Evolutionary conservation across 345 rosid genomes (phyloP).

Genomic region (Eucalyptus pauciflora): DNA sequence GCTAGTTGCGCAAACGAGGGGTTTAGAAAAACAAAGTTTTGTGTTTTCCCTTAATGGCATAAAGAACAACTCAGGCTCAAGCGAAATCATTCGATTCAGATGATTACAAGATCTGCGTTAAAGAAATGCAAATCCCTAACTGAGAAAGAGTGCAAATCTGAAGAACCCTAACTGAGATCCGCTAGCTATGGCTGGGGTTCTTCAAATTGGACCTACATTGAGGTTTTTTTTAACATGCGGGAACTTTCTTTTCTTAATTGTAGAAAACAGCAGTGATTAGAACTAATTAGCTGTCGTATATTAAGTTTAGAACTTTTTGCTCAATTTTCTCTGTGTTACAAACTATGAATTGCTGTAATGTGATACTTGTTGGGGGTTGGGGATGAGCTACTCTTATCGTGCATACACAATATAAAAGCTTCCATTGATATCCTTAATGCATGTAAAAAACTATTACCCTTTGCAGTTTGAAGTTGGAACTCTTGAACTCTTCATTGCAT

Average conservation of each 20-base stretch:
- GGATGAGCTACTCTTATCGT: not conserved
- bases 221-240: not conserved
- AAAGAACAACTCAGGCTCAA: not conserved
- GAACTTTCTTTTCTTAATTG: not conserved
- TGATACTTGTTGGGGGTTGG: not conserved
- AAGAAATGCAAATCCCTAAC: too few species aligned
- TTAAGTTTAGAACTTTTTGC: not conserved
- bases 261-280: fast-evolving
- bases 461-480: not conserved
- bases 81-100: not conserved
- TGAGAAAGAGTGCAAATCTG: too few species aligned
- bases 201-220: not conserved
- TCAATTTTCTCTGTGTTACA: not conserved
- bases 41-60: not conserved
- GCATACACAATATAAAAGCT: not conserved
- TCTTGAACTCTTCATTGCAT: not conserved
- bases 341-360: not conserved
- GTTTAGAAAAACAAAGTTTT: not conserved
- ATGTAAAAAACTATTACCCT: not conserved
- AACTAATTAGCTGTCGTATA: not conserved
- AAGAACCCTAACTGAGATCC: too few species aligned
- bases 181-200: too few species aligned
- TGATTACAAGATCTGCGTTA: too few species aligned
- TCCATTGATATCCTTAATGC: not conserved
- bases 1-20: fast-evolving